phyloP scores from a whole-genome alignment of 2,329 filamentous ascomycete genomes.

The Ascochyta lentis region DNA sequence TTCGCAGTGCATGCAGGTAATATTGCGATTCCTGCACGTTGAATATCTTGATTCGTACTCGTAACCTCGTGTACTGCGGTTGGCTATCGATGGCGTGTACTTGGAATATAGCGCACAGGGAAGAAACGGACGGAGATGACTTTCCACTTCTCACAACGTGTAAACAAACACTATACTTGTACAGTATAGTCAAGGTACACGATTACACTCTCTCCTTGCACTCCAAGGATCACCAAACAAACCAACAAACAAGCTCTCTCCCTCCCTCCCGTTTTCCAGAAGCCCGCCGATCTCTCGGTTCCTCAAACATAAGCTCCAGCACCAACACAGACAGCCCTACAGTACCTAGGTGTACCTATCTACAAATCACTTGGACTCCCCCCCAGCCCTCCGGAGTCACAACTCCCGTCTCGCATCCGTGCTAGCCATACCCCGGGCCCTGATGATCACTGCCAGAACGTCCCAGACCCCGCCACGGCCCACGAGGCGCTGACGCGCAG shows the following conservation, averaged over 20 bases:
- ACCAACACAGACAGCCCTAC: not conserved
- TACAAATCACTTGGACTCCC: not conserved
- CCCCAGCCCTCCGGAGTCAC: not conserved
- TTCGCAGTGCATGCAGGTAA: conserved; percentile 4
- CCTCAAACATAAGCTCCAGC: not conserved
- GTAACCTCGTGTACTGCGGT: no score
- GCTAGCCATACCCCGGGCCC: conserved; percentile 1
- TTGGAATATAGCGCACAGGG: no score
- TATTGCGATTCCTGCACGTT: not conserved
- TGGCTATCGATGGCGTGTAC: no score
- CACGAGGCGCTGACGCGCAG: not conserved
- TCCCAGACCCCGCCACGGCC: conserved; percentile 2
- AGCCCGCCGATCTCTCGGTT: not conserved
- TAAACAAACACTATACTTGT: no score
- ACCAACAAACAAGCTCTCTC: no score
- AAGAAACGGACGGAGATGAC: no score
- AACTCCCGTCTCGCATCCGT: not conserved
- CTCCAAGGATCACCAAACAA: no score
- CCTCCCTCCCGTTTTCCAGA: not conserved
- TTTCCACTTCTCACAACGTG: no score
- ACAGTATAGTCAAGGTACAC: no score
- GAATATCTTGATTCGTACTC: not conserved
- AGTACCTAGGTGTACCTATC: not conserved
- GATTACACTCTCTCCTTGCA: no score
- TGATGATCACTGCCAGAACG: conserved; percentile 11